Conservation (phyloP, 306 rosid genomes). For the Urtica urens region DNA sequence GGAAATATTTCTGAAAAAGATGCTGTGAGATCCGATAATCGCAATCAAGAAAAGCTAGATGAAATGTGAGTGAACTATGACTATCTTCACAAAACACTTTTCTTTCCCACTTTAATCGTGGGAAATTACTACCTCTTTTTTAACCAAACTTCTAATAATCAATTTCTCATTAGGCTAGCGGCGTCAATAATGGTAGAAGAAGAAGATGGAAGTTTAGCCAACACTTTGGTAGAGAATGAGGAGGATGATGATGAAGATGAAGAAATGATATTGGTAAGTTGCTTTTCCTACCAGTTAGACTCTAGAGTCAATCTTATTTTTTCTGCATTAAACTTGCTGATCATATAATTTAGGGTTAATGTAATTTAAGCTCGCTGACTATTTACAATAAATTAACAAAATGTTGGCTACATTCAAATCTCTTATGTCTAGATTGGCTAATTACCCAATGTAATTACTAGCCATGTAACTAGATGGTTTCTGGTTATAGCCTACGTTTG, state of each 20-base stretch:
- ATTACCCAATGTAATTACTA: too few species aligned
- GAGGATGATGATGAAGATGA: slow-evolving; percentile 20
- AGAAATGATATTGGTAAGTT: slow-evolving; percentile 23
- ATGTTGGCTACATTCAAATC: too few species aligned
- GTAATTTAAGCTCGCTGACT: too few species aligned
- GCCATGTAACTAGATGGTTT: too few species aligned
- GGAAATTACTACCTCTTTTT: too few species aligned
- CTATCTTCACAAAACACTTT: slow-evolving; percentile 3
- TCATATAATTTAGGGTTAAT: too few species aligned
- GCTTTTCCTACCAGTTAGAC: neutral
- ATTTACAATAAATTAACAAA: too few species aligned
- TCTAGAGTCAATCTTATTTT: neutral
- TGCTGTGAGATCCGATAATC: slow-evolving; percentile 15
- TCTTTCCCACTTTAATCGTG: neutral
- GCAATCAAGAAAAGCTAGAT: slow-evolving; percentile 37
- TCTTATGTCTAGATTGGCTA: too few species aligned
- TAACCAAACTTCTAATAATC: neutral
- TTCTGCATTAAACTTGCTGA: neutral
- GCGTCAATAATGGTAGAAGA: slow-evolving; percentile 33
- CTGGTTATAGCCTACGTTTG: too few species aligned
- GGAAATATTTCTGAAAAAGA: slow-evolving; percentile 24
- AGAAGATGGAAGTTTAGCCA: slow-evolving; percentile 17
- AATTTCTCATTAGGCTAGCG: slow-evolving; percentile 34
- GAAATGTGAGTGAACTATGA: slow-evolving; percentile 41
- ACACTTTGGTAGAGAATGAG: slow-evolving; percentile 6